Evolutionary conservation across 768 basidiomycete genomes (phyloP), one percentile per base, ranked within the genome.

Genomic region (Tricholoma furcatifolium): DNA sequence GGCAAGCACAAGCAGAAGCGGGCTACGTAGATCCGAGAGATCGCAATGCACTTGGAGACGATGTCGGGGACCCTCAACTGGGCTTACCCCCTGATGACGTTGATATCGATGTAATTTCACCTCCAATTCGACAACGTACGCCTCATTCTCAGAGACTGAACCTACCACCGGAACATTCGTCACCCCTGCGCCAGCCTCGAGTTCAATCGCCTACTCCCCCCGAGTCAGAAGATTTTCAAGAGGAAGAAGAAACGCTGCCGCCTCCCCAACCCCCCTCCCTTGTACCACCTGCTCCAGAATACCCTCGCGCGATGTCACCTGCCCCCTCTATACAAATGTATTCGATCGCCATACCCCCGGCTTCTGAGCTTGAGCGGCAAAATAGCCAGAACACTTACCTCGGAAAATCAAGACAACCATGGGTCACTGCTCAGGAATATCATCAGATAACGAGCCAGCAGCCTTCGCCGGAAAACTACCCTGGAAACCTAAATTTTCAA

Each of bases 381-480:
- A 50, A 51, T 20, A 60, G 30, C 20, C 52, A 58, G n/a, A 62
- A 60, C 32, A 61, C 64, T n/a, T 43, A 43, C 14, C 50, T 60
- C 34, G 51, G 43, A 8, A 55, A 60, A n/a, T 51, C 60, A 23
- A 62, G 68, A 4, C 62, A 64, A 21, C 62, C 62, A 45, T 77
- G 74, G 75, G 71, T 75, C 10, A 73, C 72, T 32, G 74, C 74
- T 11, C 52, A 61, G 32, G 60, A 71, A 50, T 64, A 68, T 53
- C 56, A 60, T 15, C 64, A 69, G 46, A 58, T 70, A 5, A 57
- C 63, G 32, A 60, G 54, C 10, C 57, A 56, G n/a, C 36, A 55
- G 6, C 45, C 55, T n/a, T 46, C 55, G 20, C 58, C 31, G 4
- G 50, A 58, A 21, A 48, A 44, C 40, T 27, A 54, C 10, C 51